phyloP scores from a whole-genome alignment of 2,329 filamentous ascomycete species.

The Curvularia eragrostidis region DNA sequence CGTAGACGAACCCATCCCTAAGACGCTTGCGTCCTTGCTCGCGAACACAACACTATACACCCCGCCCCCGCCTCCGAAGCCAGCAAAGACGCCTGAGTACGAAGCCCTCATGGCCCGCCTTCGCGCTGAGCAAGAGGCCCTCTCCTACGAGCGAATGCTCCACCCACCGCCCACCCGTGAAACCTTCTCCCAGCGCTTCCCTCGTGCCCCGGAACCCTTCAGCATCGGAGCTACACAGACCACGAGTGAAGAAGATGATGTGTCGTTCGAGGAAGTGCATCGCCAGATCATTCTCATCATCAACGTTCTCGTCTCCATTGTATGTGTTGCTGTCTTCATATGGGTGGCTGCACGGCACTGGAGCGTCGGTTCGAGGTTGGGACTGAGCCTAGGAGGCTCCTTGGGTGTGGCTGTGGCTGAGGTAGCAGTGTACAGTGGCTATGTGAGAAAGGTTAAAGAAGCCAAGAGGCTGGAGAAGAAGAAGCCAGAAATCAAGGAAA shows the following conservation, averaged over 20 bases:
- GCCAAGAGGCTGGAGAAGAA: conserved; percentile 69
- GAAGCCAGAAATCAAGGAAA: conserved; percentile 69
- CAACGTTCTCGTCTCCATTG: conserved; percentile 86
- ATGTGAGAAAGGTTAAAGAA: conserved; percentile 73
- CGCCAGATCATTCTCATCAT: conserved; percentile 84
- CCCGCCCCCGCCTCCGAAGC: conserved; percentile 79
- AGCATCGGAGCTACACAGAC: conserved; percentile 39
- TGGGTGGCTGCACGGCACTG: conserved; percentile 82
- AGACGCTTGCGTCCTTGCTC: conserved; percentile 72
- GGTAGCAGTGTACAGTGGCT: conserved; percentile 77
- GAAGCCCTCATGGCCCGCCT: conserved; percentile 86
- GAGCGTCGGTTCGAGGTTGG: conserved; percentile 72
- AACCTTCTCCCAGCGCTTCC: conserved; percentile 66
- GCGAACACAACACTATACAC: conserved; percentile 74
- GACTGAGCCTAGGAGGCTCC: conserved; percentile 73
- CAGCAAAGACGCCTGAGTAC: conserved; percentile 74
- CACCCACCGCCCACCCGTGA: conserved; percentile 65
- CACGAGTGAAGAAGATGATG: conserved; percentile 64
- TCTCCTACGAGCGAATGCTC: conserved; percentile 81
- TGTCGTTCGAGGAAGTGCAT: conserved; percentile 75
- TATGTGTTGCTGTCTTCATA: conserved; percentile 77
- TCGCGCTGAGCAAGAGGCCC: conserved; percentile 80
- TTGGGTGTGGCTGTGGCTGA: conserved; percentile 75
- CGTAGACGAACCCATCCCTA: background rate
- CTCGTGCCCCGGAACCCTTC: conserved; percentile 59